Base-by-base conservation (phyloP, 2,329 filamentous ascomycete species). In the Colletotrichum godetiae region DNA sequence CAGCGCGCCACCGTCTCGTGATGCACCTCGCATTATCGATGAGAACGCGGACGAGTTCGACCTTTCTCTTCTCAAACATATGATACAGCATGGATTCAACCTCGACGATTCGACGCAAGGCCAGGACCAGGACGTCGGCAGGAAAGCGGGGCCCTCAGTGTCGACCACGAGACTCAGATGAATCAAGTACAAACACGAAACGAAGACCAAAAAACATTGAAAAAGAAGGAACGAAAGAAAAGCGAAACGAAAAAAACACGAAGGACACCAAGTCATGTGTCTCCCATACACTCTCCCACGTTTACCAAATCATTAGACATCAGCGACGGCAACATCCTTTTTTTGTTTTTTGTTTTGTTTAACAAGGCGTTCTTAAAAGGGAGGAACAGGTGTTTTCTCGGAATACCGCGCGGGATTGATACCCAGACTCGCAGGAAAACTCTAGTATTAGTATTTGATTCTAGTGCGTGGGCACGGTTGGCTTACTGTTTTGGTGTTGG, bases 361-460 rank as follows among this genome's bases (percentile, higher is more conserved):
- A 24, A 57, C 13, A 53, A 65, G 71, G 71, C 71, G 67, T 73
- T 73, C 10, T 13, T 42, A 42, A 52, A 52, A 65, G n/a, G 52
- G 52, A 46, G 22, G 31, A 13, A 24, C 24, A 52, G 5, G 24
- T 64, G 7, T 42, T 49, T 22, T 49, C 31, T 55, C 27, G 8
- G 53, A 52, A 57, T 46, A 65, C 35, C 62, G 62, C 62, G 61
- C 35, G 67, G 71, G 67, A 73, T 71, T 73, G 71, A 73, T 73
- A 73, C 71, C 71, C 71, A 73, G 56, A 61, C 60, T 73, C 67
- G 71, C 67, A 68, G 49, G 49, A 68, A 60, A 55, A 31, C 61
- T 27, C 35, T 33, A 15, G 33, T 64, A 64, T 24, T 68, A 46
- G n/a, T 33, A 5, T 61, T 61, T 56, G 35, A 61, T 56, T 60